Conservation (phyloP, 352 stramenopile genomes). For the Globisporangium carolinianum region DNA sequence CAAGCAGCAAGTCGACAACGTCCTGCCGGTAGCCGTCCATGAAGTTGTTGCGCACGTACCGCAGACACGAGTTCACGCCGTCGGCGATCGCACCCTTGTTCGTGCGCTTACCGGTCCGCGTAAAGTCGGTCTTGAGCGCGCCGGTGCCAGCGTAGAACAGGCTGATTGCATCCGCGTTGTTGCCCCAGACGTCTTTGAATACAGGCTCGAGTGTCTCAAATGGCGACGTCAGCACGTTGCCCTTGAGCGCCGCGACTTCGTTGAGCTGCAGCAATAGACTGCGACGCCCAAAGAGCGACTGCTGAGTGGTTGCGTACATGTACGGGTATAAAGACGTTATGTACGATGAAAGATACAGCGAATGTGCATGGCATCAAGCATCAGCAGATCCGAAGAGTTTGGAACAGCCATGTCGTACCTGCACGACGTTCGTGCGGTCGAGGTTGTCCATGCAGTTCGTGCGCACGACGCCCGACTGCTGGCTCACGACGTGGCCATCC, state of each 20-base stretch:
- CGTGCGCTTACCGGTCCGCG: conserved; percentile 91
- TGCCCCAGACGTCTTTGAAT: conserved; percentile 91
- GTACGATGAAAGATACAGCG: not conserved
- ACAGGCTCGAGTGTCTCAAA: conserved; percentile 61
- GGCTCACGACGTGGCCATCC: conserved; percentile 38
- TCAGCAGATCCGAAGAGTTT: not conserved
- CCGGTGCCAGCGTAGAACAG: conserved; percentile 92
- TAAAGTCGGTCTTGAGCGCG: conserved; percentile 96
- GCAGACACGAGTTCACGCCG: conserved; percentile 90
- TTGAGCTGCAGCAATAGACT: conserved; percentile 84
- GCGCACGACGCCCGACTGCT: conserved; percentile 90
- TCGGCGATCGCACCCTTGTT: conserved; percentile 91
- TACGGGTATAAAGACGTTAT: not conserved
- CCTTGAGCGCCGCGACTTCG: conserved; percentile 54
- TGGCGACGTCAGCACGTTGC: conserved; percentile 60
- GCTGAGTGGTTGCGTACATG: conserved; percentile 5
- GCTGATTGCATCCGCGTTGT: conserved; percentile 94
- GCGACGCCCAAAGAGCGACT: conserved; percentile 91
- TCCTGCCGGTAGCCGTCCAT: conserved; percentile 92
- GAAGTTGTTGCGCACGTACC: conserved; percentile 97
- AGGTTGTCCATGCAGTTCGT: conserved; percentile 99
- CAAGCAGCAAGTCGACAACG: conserved; percentile 89
- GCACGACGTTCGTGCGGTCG: conserved; percentile 88
- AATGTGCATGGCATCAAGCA: not conserved
- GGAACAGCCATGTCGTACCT: conserved; percentile 16